Conservation (phyloP, 2,329 filamentous ascomycete genomes). For the Colletotrichum sp. region DNA sequence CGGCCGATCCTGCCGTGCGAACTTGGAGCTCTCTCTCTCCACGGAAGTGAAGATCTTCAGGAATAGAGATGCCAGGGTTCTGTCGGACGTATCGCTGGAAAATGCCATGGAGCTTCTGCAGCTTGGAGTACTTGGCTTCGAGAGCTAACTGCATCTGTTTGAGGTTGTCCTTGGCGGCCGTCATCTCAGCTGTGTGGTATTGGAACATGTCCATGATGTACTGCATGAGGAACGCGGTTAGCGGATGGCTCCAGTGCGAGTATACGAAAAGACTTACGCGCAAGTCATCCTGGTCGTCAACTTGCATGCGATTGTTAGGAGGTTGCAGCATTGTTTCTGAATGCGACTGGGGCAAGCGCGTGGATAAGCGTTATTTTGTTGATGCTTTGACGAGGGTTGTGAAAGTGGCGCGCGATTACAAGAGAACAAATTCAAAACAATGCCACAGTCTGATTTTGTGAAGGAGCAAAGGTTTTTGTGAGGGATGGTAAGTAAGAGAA, state of each 20-base stretch:
- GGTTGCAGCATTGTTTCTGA: neutral
- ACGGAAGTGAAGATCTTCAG: neutral
- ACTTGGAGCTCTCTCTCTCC: neutral
- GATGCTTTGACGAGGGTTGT: neutral
- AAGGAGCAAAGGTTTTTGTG: neutral
- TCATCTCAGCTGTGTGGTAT: neutral
- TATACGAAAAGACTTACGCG: neutral
- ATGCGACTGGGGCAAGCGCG: neutral
- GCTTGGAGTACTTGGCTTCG: neutral
- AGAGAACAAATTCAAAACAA: neutral
- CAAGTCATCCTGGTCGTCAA: neutral
- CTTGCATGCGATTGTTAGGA: neutral
- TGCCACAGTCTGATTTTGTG: neutral
- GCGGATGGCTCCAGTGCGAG: fast-evolving
- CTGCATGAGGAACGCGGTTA: neutral
- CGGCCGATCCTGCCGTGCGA: neutral
- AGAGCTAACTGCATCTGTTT: neutral
- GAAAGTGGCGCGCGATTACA: neutral
- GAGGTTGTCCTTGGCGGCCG: neutral
- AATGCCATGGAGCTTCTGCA: neutral
- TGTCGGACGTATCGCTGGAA: neutral
- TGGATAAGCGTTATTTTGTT: neutral
- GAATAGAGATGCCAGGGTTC: neutral
- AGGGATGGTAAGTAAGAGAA: neutral
- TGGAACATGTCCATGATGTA: neutral